Percentiles rank a stretch among this genome's conserved stretches.
These are phyloP conservation scores for Aspergillus sp. DNA, from an alignment of 2,329 filamentous ascomycete species.

Conservation along the genomic window DNA sequence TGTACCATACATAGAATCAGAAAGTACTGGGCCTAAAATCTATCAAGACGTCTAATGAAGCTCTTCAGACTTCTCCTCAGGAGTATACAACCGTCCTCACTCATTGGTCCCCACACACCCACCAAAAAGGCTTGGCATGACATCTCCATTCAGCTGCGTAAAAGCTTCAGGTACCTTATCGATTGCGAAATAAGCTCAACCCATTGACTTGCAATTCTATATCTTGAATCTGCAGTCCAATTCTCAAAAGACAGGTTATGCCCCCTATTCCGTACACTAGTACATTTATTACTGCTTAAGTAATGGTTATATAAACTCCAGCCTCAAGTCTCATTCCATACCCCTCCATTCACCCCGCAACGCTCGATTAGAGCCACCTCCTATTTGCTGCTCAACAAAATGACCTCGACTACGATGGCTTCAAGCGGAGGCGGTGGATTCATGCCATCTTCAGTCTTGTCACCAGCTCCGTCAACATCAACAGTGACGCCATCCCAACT, in stretches of 20 bases:
- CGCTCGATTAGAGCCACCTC: neutral
- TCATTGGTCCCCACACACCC: conserved; percentile 28
- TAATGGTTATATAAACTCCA: neutral
- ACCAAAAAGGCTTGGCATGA: conserved; percentile 40
- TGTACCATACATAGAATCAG: neutral
- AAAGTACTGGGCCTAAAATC: neutral
- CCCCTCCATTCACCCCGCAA: neutral
- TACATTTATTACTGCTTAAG: neutral
- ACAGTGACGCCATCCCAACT: conserved; percentile 47
- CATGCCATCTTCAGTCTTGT: conserved; percentile 40
- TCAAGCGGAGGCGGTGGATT: conserved; percentile 43
- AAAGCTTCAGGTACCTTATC: neutral
- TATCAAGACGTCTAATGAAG: neutral
- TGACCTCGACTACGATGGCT: neutral
- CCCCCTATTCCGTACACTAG: neutral
- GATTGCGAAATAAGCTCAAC: neutral
- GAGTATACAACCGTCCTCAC: neutral
- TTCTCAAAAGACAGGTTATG: neutral
- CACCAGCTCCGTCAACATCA: conserved; percentile 55
- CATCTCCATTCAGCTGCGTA: conserved; percentile 24
- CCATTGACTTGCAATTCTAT: neutral
- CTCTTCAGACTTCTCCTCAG: neutral
- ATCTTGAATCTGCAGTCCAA: neutral
- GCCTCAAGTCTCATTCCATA: neutral
- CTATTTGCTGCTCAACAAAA: neutral